A percentile compares a stretch with the other conserved stretches of the same genome.
Conservation (phyloP, 1,284 basidiomycete genomes). For the Naganishia albida region DNA sequence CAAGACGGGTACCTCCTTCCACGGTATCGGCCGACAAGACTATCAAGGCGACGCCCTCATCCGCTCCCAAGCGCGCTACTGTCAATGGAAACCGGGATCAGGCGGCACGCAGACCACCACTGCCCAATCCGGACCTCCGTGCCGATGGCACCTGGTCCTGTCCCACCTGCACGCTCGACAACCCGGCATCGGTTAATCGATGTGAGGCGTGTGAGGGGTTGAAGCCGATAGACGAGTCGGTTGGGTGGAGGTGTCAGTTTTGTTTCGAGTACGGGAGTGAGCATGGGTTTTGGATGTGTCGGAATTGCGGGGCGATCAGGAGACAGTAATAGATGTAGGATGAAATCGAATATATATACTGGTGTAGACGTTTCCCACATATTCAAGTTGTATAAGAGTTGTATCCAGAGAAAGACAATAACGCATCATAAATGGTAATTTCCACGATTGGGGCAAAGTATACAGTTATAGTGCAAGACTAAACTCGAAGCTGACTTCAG, state of each 20-base stretch:
- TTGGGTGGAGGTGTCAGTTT: constrained; percentile 67
- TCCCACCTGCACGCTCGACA: constrained; percentile 28
- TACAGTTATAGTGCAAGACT: no score
- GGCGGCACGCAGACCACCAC: constrained; percentile 5
- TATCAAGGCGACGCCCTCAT: not conserved
- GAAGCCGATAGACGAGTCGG: constrained; percentile 39
- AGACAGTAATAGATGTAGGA: not conserved
- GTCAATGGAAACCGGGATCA: no score
- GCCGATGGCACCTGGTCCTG: constrained; percentile 25
- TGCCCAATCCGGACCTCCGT: constrained; percentile 17
- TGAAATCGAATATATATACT: not conserved
- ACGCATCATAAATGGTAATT: no score
- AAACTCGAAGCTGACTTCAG: no score
- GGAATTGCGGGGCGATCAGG: constrained; percentile 60
- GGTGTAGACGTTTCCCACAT: no score
- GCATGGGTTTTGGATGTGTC: constrained; percentile 72
- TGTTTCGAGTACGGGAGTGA: constrained; percentile 67
- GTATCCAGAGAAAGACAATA: no score
- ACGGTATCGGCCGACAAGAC: not conserved
- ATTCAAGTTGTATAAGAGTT: no score
- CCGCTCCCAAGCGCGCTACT: not conserved
- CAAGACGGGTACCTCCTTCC: constrained; percentile 16
- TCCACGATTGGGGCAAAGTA: no score
- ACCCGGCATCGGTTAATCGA: constrained; percentile 29
- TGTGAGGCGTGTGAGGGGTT: constrained; percentile 26